Percentiles rank a stretch among this genome's conserved stretches.
Evolutionary conservation across 116 monocot species (phyloP).

Genomic region (Trichopus zeylanicus): DNA sequence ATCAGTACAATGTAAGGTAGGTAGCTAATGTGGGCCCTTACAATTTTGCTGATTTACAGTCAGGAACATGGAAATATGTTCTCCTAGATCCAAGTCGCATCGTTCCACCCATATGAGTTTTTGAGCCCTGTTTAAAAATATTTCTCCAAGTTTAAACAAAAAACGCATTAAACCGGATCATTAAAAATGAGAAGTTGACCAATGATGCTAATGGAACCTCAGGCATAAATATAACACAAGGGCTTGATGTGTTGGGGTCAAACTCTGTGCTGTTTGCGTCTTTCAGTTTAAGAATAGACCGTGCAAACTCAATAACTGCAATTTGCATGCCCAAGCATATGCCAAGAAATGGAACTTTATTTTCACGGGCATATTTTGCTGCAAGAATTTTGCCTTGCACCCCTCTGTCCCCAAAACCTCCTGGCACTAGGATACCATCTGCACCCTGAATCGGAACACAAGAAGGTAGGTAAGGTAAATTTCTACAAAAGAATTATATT

Average conservation of each 20-base stretch:
- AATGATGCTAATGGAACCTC: slow-evolving; percentile 37
- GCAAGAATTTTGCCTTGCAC: slow-evolving; percentile 87
- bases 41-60: slow-evolving; percentile 73
- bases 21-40: slow-evolving; percentile 17
- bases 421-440: slow-evolving; percentile 77
- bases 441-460: slow-evolving; percentile 35
- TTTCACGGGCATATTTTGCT: slow-evolving; percentile 88
- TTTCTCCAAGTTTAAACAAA: background rate
- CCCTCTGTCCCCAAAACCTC: slow-evolving; percentile 87
- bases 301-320: slow-evolving; percentile 79
- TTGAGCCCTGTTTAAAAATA: slow-evolving; percentile 70
- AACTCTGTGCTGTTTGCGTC: slow-evolving; percentile 89
- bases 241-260: slow-evolving; percentile 46
- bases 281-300: slow-evolving; percentile 55
- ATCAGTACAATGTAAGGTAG: background rate
- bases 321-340: slow-evolving; percentile 97
- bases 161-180: background rate
- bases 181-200: background rate
- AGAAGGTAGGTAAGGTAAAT: background rate
- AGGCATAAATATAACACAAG: slow-evolving; percentile 87
- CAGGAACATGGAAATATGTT: slow-evolving; percentile 42
- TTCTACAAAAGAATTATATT: background rate
- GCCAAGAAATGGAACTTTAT: slow-evolving; percentile 81
- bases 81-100: slow-evolving; percentile 92
- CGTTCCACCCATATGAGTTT: slow-evolving; percentile 82